Conservation (phyloP, 2,329 filamentous ascomycete species). For the Fusarium fracticaudum region DNA sequence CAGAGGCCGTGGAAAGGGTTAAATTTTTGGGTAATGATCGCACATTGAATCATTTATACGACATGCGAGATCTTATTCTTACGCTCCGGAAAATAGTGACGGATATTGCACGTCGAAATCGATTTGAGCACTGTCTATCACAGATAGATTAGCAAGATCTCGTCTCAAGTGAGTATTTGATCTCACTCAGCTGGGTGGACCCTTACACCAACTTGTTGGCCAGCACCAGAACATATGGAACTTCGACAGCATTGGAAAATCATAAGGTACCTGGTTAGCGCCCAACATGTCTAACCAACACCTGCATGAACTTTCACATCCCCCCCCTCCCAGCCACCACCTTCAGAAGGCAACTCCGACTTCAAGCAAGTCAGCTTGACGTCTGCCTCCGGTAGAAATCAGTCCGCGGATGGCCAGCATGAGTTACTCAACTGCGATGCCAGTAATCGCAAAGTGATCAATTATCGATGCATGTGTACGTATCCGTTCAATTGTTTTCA, state of each 20-base stretch:
- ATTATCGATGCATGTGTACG: not conserved
- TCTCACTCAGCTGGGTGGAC: not conserved
- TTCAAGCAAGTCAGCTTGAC: not conserved
- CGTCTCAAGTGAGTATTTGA: constrained; percentile 1
- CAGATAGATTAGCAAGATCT: constrained; percentile 35
- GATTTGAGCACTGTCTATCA: not conserved
- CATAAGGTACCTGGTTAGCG: not conserved
- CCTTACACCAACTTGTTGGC: not conserved
- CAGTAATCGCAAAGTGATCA: not conserved
- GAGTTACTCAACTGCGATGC: not conserved
- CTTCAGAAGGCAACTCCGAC: not conserved
- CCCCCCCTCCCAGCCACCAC: not conserved
- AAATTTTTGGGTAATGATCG: not conserved
- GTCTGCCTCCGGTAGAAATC: not conserved
- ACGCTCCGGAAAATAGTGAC: not conserved
- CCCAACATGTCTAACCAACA: not conserved
- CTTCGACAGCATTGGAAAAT: not conserved
- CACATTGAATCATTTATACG: not conserved
- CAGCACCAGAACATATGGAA: not conserved
- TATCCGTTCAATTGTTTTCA: not conserved
- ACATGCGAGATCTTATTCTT: not conserved
- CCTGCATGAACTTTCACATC: not conserved
- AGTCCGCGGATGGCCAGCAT: not conserved
- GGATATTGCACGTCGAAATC: not conserved
- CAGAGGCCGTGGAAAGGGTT: not conserved